phyloP scores from a whole-genome alignment of 2,329 filamentous ascomycete species.

The Lasiodiplodia citricola region DNA sequence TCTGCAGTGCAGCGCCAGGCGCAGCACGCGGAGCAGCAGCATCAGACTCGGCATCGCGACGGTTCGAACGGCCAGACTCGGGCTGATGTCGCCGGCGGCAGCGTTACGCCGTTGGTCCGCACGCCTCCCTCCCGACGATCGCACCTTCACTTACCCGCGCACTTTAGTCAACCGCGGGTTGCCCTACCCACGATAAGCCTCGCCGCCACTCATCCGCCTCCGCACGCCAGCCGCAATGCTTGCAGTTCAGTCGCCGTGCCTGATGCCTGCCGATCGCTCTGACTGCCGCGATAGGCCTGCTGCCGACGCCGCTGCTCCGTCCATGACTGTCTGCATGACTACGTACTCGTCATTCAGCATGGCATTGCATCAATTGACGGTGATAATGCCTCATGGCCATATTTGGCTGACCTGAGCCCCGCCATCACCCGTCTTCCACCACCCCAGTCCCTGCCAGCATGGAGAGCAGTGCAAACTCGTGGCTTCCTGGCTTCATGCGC shows the following conservation, averaged over 20 bases:
- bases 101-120: not conserved
- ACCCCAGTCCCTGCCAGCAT: not conserved
- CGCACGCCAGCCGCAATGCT: not conserved
- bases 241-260: not conserved
- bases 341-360: not conserved
- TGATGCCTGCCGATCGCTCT: constrained; percentile 27
- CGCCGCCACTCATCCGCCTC: constrained; percentile 31
- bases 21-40: not conserved
- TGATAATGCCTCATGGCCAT: not conserved
- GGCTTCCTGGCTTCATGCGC: constrained; percentile 37
- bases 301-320: not conserved
- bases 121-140: constrained; percentile 28
- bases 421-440: not conserved
- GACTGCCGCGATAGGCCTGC: constrained; percentile 6
- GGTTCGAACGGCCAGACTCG: too few relatives aligned
- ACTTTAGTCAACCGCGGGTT: constrained; percentile 40
- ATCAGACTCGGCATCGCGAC: too few relatives aligned
- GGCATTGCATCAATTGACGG: not conserved
- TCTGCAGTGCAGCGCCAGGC: not conserved
- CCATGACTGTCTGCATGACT: constrained; percentile 21
- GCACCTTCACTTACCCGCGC: constrained; percentile 40
- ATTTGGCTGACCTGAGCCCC: not conserved
- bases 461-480: constrained; percentile 32
- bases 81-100: too few relatives aligned
- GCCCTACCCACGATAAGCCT: constrained; percentile 42